Evolutionary conservation across 1,139 yeast species (phyloP), one percentile per base, ranked within the genome.

Genomic region (Pneumocystis sp.): DNA sequence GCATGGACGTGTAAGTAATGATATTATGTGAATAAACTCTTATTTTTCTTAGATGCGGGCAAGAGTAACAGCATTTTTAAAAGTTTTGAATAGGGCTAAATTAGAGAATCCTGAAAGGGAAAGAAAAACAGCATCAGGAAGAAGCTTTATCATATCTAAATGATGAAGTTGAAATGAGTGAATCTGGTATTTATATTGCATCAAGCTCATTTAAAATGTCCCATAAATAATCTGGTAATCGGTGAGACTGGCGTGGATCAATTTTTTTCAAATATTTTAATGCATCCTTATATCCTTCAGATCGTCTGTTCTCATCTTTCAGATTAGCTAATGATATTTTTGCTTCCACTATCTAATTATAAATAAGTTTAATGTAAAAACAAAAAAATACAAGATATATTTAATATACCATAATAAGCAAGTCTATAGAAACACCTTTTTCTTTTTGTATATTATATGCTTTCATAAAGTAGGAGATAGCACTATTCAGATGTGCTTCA

Each of bases 31-130:
- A 50, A 50, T 25, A 8, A 10, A 25, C 8, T 25, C 21, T 25
- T 25, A 50, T 50, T 12, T 12, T 25, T 50, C 21, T 50, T 50
- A 50, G 81, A 93, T 93, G 98, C 85, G 99, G 77, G 89, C 81
- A 77, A 83, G 98, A 72, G 97, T 93, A 59, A 85, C 87, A 71
- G 95, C 95, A 73, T 93, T 91, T 79, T 83, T 91, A 74, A 93
- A 93, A 81, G 93, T 95, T 62, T 84, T 93, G 78, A 93, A 95
- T 80, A 83, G 99, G 74, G 98, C 98, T 61, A 90, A 91, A 77
- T 95, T 97, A 35, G 99, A 93, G 73, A 50, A 50, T 25, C 88
- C 84, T 69, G 95, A 87, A 70, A 88, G 84, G 68, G 89, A 87
- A 71, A 83, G 90, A 73, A 88, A 87, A 78, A 88, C 96, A 7